Percentiles rank a stretch among this genome's conserved stretches.
phyloP scores from a whole-genome alignment of 2,329 filamentous ascomycete species.

The Arthrobotrys conoides region DNA sequence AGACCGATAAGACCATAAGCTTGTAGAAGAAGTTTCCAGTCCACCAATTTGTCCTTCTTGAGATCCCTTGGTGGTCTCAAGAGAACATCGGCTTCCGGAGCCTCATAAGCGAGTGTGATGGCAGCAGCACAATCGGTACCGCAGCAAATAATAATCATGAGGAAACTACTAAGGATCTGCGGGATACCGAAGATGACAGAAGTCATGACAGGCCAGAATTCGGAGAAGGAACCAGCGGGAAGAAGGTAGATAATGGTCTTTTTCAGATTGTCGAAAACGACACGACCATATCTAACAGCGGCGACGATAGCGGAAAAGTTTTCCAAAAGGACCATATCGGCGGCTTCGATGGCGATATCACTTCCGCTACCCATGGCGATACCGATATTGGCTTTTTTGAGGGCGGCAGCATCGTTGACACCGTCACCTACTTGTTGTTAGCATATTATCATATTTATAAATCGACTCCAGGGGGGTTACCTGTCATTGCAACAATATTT shows the following conservation, averaged over 20 bases:
- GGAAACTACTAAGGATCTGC: conserved; percentile 79
- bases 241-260: conserved; percentile 83
- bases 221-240: conserved; percentile 80
- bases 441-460: neutral
- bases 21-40: conserved; percentile 80
- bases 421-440: conserved; percentile 65
- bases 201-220: conserved; percentile 82
- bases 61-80: conserved; percentile 77
- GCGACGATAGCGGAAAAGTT: conserved; percentile 80
- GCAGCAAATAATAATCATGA: conserved; percentile 76
- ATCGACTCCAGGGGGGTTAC: conserved; percentile 50
- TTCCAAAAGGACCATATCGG: conserved; percentile 76
- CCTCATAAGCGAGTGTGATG: conserved; percentile 81
- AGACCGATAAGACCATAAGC: conserved; percentile 80
- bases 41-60: conserved; percentile 79
- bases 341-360: conserved; percentile 75
- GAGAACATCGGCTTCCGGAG: conserved; percentile 81
- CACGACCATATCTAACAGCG: conserved; percentile 79
- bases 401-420: conserved; percentile 70
- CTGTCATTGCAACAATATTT: conserved; percentile 72
- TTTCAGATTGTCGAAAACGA: conserved; percentile 85
- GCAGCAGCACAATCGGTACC: conserved; percentile 83
- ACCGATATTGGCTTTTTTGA: conserved; percentile 74
- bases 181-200: conserved; percentile 80
- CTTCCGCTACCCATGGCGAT: conserved; percentile 74